Base-by-base conservation (phyloP, 768 basidiomycete genomes). In the Collybia sordida region DNA sequence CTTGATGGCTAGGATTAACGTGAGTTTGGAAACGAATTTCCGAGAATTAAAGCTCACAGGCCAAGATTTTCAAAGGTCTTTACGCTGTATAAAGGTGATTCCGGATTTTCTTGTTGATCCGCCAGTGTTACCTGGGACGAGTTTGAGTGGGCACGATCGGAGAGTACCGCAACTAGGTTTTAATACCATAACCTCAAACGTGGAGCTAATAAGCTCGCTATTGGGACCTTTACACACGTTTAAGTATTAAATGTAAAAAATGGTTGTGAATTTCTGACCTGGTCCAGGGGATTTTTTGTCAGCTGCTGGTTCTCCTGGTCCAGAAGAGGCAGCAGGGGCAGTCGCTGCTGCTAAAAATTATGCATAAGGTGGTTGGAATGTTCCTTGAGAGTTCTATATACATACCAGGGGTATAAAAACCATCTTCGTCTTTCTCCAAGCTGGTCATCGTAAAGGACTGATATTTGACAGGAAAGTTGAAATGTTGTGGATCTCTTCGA, bases 1-100 rank as follows among this genome's bases (percentile, higher is more conserved):
- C 91, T 40, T 82, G 75, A 62, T 90, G 83, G 41, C 93, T 96
- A 54, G 31, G 22, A 17, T 23, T 22, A 36, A 24, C 42, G 34
- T 22, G 48, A 8, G 41, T 40, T 19, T 45, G 28, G 15, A 11
- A 47, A 2, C 8, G 24, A 31, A 15, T 27, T 34, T 21, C 38
- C 21, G 39, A 22, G 17, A 11, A 15, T 36, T 25, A 24, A 9
- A 4, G 79, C 93, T 60, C 31, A 98, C 94, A 99, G 70, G 52
- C 95, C 95, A 39, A 99, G 83, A 57, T 98, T 90, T 65, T 99
- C 94, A 56, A 99, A 99, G 0, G 89, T 85, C 67, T 98, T 96
- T 23, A 82, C 89, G 48, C 93, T 96, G 69, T 80, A 96, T 14
- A 99, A 71, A 3, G 96, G 97, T n/a, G 96, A 98, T 64, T 96